A percentile compares a stretch with the other conserved stretches of the same genome.
Conservation (phyloP, 1,139 yeast species). For the Kurtzmaniella quercitrusa region DNA sequence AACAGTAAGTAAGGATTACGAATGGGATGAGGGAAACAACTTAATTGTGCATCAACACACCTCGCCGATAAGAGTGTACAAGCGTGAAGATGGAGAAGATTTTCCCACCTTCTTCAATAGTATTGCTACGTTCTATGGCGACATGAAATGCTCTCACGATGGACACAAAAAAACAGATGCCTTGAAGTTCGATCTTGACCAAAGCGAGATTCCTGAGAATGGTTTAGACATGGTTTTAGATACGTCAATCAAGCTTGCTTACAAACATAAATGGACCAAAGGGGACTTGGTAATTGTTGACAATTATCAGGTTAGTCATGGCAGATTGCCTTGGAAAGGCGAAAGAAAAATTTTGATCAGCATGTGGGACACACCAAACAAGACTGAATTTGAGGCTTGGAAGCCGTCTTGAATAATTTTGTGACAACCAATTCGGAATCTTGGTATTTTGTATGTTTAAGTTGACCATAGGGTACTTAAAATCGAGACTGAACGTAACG, state of each 20-base stretch:
- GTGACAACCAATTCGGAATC: too few relatives aligned
- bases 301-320: slow-evolving; percentile 28
- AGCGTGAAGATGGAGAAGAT: slow-evolving; percentile 7
- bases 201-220: slow-evolving; percentile 12
- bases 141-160: slow-evolving; percentile 5
- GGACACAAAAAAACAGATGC: slow-evolving; percentile 10
- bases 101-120: slow-evolving; percentile 20
- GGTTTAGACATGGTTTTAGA: slow-evolving; percentile 16
- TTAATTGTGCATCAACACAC: slow-evolving; percentile 21
- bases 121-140: slow-evolving; percentile 13
- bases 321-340: slow-evolving; percentile 19
- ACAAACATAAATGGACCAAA: slow-evolving; percentile 20
- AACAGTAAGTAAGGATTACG: slow-evolving; percentile 18
- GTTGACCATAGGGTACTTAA: too few relatives aligned
- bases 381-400: slow-evolving; percentile 5
- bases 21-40: slow-evolving; percentile 18
- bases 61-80: slow-evolving; percentile 16
- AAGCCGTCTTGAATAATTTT: background rate
- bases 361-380: slow-evolving; percentile 14
- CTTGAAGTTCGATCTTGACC: slow-evolving; percentile 18
- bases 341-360: slow-evolving; percentile 15
- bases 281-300: slow-evolving; percentile 28
- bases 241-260: slow-evolving; percentile 13
- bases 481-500: too few relatives aligned
- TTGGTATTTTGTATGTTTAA: too few relatives aligned